Evolutionary conservation across 176 grass and related monocot species (phyloP).

Genomic region (Metroxylon sagu): DNA sequence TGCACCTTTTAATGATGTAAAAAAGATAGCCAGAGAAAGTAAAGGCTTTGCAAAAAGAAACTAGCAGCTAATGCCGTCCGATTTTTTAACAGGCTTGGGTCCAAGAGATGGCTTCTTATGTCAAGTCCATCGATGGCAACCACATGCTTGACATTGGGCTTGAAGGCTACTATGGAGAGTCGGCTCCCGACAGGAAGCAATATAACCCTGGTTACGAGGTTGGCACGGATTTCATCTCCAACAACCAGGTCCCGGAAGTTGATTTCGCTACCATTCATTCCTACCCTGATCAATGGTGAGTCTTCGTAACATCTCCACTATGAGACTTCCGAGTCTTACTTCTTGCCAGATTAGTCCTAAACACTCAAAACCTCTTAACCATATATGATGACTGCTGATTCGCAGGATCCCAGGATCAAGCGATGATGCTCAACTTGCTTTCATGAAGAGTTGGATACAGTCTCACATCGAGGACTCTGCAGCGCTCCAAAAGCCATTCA

Average conservation of each 20-base stretch:
- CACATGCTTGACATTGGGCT: conserved; percentile 73
- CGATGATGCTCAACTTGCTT: conserved; percentile 31
- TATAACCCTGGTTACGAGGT: conserved; percentile 50
- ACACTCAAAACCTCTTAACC: too few species aligned
- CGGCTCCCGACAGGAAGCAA: conserved; percentile 29
- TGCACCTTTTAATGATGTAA: too few species aligned
- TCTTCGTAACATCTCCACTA: too few species aligned
- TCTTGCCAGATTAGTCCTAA: too few species aligned
- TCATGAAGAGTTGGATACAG: conserved; percentile 57
- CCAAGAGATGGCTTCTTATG: conserved; percentile 51
- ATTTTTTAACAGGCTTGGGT: conserved; percentile 33
- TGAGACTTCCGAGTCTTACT: too few species aligned
- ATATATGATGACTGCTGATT: too few species aligned
- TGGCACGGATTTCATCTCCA: conserved; percentile 75
- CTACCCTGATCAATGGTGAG: conserved; percentile 74
- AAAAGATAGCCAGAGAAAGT: too few species aligned
- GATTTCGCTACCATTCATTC: conserved; percentile 75
- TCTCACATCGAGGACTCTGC: conserved; percentile 40
- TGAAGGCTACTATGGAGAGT: conserved; percentile 75
- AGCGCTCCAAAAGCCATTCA: conserved; percentile 42
- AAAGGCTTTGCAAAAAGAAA: too few species aligned
- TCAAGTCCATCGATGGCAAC: conserved; percentile 65
- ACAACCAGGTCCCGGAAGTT: conserved; percentile 43
- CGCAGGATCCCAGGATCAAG: conserved; percentile 36
- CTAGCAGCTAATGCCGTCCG: too few species aligned